These are phyloP conservation scores for Geotrichum citri-aurantii DNA, from an alignment of 1,139 yeast species.

Conservation along the genomic window DNA sequence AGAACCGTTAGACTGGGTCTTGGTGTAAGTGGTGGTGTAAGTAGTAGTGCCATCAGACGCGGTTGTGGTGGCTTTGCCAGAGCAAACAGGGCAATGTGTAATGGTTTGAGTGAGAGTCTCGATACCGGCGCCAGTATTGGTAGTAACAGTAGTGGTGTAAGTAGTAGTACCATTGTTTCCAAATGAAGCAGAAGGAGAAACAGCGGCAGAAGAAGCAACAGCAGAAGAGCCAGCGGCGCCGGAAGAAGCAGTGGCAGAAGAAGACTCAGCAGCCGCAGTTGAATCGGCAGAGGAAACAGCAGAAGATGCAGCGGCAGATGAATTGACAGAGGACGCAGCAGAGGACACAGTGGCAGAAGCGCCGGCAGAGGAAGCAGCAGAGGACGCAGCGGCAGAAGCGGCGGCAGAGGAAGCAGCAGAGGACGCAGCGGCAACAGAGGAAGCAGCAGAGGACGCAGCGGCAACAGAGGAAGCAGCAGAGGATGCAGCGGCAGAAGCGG, in stretches of 20 bases:
- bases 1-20: constrained; percentile 1
- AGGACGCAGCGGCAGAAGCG: not conserved
- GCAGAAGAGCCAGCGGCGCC: no score
- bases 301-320: not conserved
- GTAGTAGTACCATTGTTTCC: not conserved
- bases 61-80: not conserved
- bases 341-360: not conserved
- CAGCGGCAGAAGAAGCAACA: not conserved
- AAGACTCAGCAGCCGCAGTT: not conserved
- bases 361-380: not conserved
- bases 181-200: not conserved
- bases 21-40: constrained; percentile 2
- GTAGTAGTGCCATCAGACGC: not conserved
- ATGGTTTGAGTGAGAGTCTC: constrained; percentile 4
- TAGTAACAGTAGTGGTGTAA: not conserved
- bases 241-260: not conserved
- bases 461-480: not conserved
- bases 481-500: not conserved
- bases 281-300: not conserved
- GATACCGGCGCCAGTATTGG: not conserved
- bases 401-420: not conserved
- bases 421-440: not conserved
- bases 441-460: not conserved
- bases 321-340: not conserved
- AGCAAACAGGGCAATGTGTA: not conserved